A percentile compares a stretch with the other conserved stretches of the same genome.
phyloP scores from a whole-genome alignment of 371 early-diverging fungal species.

The Haplosporangium sp. region DNA sequence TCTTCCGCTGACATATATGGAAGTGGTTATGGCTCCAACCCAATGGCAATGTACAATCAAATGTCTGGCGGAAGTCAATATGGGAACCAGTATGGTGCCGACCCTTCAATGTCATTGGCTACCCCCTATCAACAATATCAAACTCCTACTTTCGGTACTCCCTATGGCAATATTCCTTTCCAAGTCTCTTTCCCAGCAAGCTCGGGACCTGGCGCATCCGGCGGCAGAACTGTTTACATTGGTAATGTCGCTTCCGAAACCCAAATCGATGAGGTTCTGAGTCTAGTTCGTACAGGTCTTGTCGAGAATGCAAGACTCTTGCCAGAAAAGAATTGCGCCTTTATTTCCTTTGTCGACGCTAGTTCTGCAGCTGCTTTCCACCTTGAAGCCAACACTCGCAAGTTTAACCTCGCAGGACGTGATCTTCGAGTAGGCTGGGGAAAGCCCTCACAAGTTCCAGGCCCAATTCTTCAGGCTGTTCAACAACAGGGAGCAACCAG shows the following conservation, averaged over 20 bases:
- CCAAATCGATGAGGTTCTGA: slow-evolving; percentile 75
- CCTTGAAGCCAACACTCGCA: slow-evolving; percentile 64
- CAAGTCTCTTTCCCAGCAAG: slow-evolving; percentile 39
- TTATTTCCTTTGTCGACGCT: slow-evolving; percentile 83
- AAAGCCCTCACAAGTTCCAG: slow-evolving; percentile 71
- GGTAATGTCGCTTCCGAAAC: slow-evolving; percentile 79
- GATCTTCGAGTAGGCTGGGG: slow-evolving; percentile 78
- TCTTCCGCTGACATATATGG: slow-evolving; percentile 35
- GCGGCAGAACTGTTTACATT: slow-evolving; percentile 79
- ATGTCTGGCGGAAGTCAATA: slow-evolving; percentile 27
- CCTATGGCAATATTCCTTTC: slow-evolving; percentile 27
- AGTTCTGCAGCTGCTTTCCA: slow-evolving; percentile 70
- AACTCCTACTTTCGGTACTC: slow-evolving; percentile 24
- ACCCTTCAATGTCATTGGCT: slow-evolving; percentile 14
- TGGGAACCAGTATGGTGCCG: slow-evolving; percentile 27
- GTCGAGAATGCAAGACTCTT: slow-evolving; percentile 79
- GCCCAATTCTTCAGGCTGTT: slow-evolving; percentile 67
- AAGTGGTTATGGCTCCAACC: slow-evolving; percentile 29
- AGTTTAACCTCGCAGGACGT: slow-evolving; percentile 36
- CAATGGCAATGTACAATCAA: slow-evolving; percentile 47
- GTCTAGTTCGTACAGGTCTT: slow-evolving; percentile 81
- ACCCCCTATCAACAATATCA: slow-evolving; percentile 27
- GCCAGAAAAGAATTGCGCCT: slow-evolving; percentile 84
- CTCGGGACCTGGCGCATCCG: slow-evolving; percentile 50
- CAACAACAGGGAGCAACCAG: slow-evolving; percentile 78